These are phyloP conservation scores for Kalaharituber pfeilii DNA, from an alignment of 2,329 filamentous ascomycete genomes.

Conservation along the genomic window DNA sequence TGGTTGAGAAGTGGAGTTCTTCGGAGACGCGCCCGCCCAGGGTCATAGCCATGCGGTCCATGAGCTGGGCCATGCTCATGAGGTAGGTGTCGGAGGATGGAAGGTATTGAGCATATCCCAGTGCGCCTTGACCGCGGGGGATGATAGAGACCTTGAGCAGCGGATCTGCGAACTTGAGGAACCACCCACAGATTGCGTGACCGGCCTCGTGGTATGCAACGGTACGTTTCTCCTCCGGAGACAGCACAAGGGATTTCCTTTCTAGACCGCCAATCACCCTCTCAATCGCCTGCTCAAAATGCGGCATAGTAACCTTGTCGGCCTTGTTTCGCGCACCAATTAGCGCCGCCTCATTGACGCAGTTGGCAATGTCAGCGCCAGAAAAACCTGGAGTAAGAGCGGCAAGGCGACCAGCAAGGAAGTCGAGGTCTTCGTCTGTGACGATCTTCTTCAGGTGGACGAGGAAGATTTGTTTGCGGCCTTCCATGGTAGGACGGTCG, in stretches of 20 bases:
- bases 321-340: constrained; percentile 77
- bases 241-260: constrained; percentile 89
- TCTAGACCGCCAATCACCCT: constrained; percentile 90
- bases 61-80: constrained; percentile 87
- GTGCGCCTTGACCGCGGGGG: constrained; percentile 76
- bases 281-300: constrained; percentile 96
- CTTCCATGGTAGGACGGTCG: constrained; percentile 90
- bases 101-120: constrained; percentile 96
- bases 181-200: constrained; percentile 97
- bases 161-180: constrained; percentile 87
- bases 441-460: constrained; percentile 92
- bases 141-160: constrained; percentile 98
- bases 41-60: constrained; percentile 99
- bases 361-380: constrained; percentile 95
- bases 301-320: constrained; percentile 62
- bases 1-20: constrained; percentile 90
- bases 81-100: constrained; percentile 69
- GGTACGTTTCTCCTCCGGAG: constrained; percentile 82
- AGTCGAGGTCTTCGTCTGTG: constrained; percentile 74
- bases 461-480: constrained; percentile 85
- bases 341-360: constrained; percentile 89
- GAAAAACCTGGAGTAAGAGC: constrained; percentile 92
- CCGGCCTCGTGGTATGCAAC: constrained; percentile 97
- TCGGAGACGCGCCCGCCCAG: constrained; percentile 88
- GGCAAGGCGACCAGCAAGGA: constrained; percentile 71